A percentile compares a stretch with the other conserved stretches of the same genome.
These are phyloP conservation scores for Ruellia speciosa DNA, from an alignment of 305 asterid species.

Conservation along the genomic window DNA sequence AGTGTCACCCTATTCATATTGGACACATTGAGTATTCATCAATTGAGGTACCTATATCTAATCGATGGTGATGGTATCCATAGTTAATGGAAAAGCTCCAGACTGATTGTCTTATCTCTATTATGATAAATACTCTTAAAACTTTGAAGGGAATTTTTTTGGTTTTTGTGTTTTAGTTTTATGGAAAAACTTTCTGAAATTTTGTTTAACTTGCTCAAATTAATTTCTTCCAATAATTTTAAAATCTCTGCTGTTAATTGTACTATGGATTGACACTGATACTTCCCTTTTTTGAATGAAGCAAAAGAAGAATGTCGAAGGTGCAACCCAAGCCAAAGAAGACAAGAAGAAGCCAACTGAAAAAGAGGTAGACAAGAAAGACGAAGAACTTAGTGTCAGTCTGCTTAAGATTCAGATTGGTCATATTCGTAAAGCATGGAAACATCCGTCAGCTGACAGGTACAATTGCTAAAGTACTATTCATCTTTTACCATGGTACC, in stretches of 20 bases:
- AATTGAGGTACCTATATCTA: no score
- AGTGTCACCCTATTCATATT: constrained; percentile 11
- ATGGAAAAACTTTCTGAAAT: no score
- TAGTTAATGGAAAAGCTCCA: background rate
- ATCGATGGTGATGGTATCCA: no score
- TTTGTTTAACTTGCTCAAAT: no score
- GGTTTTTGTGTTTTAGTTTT: no score
- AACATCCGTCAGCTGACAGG: constrained; percentile 99
- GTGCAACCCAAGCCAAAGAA: constrained; percentile 32
- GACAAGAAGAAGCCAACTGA: constrained; percentile 59
- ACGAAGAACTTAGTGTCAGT: constrained; percentile 65
- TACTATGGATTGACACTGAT: constrained; percentile 19
- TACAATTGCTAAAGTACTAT: constrained; percentile 9
- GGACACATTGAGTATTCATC: no score
- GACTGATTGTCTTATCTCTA: no score
- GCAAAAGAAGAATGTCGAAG: constrained; percentile 47
- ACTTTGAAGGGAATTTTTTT: no score
- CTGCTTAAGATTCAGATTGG: constrained; percentile 92
- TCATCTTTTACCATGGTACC: no score
- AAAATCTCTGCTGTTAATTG: background rate
- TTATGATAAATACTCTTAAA: no score
- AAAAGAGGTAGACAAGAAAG: constrained; percentile 55
- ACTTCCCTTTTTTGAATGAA: constrained; percentile 23
- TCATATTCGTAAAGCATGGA: constrained; percentile 69
- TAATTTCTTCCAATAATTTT: background rate